Percentiles rank a stretch among this genome's conserved stretches.
These are phyloP conservation scores for Lecanosticta acicola DNA, from an alignment of 2,329 filamentous ascomycete genomes.

Conservation along the genomic window DNA sequence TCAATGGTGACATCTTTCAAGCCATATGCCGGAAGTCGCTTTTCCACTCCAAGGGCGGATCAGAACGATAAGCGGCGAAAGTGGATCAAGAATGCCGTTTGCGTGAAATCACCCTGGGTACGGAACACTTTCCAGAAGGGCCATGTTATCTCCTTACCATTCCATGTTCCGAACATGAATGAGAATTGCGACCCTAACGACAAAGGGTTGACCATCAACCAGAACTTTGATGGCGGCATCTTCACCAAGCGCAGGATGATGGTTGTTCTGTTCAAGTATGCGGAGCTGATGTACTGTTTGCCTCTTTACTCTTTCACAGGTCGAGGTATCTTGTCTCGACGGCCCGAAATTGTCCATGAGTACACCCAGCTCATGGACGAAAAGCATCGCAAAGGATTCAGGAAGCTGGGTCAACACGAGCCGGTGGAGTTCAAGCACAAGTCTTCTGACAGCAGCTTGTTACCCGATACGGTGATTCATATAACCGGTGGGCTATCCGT, in stretches of 20 bases:
- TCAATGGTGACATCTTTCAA: constrained; percentile 1
- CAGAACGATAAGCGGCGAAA: not conserved
- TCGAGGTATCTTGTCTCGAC: not conserved
- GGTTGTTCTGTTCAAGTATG: constrained; percentile 7
- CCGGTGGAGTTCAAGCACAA: not conserved
- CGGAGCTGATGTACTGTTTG: constrained; percentile 6
- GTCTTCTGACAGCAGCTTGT: not conserved
- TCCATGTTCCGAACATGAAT: constrained; percentile 6
- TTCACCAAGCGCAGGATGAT: constrained; percentile 13
- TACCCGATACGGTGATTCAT: not conserved
- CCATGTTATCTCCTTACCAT: constrained; percentile 7
- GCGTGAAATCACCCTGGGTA: constrained; percentile 2
- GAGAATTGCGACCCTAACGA: not conserved
- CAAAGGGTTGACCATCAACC: not conserved
- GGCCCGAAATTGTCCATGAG: not conserved
- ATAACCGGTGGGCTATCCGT: not conserved
- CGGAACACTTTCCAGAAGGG: constrained; percentile 4
- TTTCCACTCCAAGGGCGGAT: not conserved
- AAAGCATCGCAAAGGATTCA: not conserved
- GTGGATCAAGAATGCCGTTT: constrained; percentile 5
- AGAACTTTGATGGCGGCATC: not conserved
- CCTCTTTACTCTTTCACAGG: constrained; percentile 8
- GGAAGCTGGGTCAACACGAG: not conserved
- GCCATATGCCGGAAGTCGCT: not conserved
- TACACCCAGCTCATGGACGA: not conserved